Conservation (phyloP, 139 green algal species). For the Picochlorum sp. region DNA sequence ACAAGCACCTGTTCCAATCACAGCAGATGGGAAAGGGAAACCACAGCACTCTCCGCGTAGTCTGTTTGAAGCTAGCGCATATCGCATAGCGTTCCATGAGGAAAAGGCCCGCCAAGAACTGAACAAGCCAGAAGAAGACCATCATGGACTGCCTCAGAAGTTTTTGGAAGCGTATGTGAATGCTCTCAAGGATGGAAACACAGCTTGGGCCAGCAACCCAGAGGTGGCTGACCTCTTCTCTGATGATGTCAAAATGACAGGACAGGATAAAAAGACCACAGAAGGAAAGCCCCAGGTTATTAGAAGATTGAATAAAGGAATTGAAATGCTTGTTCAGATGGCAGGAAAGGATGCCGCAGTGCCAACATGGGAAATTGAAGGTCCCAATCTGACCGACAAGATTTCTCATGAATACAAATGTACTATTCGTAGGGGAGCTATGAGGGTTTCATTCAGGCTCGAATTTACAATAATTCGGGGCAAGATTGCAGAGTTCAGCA, state of each 20-base stretch:
- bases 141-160: neutral
- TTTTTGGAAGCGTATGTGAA: slow-evolving; percentile 23
- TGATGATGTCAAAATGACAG: slow-evolving; percentile 21
- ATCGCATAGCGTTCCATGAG: neutral
- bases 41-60: neutral
- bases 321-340: slow-evolving; percentile 21
- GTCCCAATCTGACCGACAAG: neutral
- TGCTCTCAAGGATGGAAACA: slow-evolving; percentile 11
- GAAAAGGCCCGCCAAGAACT: neutral
- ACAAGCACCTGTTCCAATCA: neutral
- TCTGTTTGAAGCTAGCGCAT: slow-evolving; percentile 11
- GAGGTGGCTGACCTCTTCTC: slow-evolving; percentile 21
- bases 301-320: slow-evolving; percentile 26
- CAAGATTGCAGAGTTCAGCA: slow-evolving; percentile 14
- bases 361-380: slow-evolving; percentile 13
- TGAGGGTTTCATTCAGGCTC: slow-evolving; percentile 14
- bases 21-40: neutral
- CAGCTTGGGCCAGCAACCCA: slow-evolving; percentile 13
- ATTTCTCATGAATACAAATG: neutral
- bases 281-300: slow-evolving; percentile 23
- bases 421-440: slow-evolving; percentile 11
- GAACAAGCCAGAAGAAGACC: neutral
- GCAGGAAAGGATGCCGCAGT: slow-evolving; percentile 15
- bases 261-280: slow-evolving; percentile 26
- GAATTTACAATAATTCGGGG: slow-evolving; percentile 12